Base-by-base conservation (phyloP, 208 protist species). In the Leishmania turanica region DNA sequence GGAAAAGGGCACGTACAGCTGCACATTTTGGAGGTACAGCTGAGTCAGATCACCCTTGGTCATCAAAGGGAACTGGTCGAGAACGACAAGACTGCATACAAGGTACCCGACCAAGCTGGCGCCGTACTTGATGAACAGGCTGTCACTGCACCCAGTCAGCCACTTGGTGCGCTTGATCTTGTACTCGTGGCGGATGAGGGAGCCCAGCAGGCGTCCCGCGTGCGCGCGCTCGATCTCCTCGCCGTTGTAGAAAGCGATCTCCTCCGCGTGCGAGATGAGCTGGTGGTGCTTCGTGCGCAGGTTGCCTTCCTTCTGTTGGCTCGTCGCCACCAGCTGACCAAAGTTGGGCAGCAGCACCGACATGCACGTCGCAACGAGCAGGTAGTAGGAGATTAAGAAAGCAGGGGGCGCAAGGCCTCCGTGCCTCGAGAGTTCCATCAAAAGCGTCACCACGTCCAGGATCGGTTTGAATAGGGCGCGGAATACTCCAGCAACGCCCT, bases 241-340 rank as follows among this genome's bases (percentile, higher is more conserved):
- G 53, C 96, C 96, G 54, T 92, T 89, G 74, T 97, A 98, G 77
- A 98, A 98, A 17, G 96, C 94, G 60, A 98, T 90, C 87, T 97
- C 93, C 86, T 98, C 95, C 0, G 95, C 94, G 80, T 98, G 95
- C 53, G 88, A 87, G 51, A 95, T 83, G 17, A 98, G 79, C 76
- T 96, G 91, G 65, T 89, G 91, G 76, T 98, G 95, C 53, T 90
- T 89, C 54, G 90, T 88, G 24, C 95, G 87, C 45, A 98, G 77
- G 75, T 97, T 92, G 15, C 85, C 94, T 79, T 98, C 95, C 65
- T 93, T 92, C 80, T 93, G 88, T 64, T 96, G 93, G 65, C 90
- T 93, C 7, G 71, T 79, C 11, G 92, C 87, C 21, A 96, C 77
- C 53, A 97, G 81, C 40, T 73, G 80, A 8, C 88, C 90, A 88